Base-by-base conservation (phyloP, 768 basidiomycete species). In the Lanmaoa rubissima region DNA sequence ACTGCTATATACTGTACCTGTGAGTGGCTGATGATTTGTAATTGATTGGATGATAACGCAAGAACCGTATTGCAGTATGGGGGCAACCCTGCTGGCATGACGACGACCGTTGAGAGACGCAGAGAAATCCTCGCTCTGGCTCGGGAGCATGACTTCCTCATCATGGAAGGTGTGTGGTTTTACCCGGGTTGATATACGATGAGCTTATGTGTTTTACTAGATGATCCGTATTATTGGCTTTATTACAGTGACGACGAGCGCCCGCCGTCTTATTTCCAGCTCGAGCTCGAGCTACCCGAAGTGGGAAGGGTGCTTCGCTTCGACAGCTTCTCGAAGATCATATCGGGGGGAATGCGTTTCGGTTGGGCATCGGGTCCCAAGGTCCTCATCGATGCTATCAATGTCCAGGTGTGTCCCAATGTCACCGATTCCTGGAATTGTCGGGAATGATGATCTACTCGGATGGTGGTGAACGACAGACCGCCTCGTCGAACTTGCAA, bases 291-390 rank as follows among this genome's bases (percentile, higher is more conserved):
- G 45, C 79, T 82, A 65, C 77, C 78, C 4, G 79, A 84, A 61
- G 79, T 80, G n/a, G 92, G 91, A 1, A 80, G 85, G 16, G 88
- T 92, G 31, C 64, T 94, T 43, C 82, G 91, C 49, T 91, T 95
- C 67, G 93, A 94, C 66, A 88, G 86, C 67, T 78, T 94, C 58
- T 89, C 86, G 55, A 96, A 95, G 75, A 78, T 93, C 36, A 76
- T 86, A 26, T 85, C 83, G 36, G 79, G 82, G 26, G 87, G 87
- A 28, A 81, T 90, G 63, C 82, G 88, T 38, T 79, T 94, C 55
- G 90, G 90, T 5, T 92, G 86, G 67, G 82, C 82, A 6, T 83
- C 86, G 13, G 90, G 87, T 4, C 89, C 90, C 16, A 77, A 78
- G 44, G 68, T 75, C 3, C 69, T 94, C 28, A 68, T 91, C 34